phyloP scores from a whole-genome alignment of 805 yeast species.

The Zygoascus flipseniorum region DNA sequence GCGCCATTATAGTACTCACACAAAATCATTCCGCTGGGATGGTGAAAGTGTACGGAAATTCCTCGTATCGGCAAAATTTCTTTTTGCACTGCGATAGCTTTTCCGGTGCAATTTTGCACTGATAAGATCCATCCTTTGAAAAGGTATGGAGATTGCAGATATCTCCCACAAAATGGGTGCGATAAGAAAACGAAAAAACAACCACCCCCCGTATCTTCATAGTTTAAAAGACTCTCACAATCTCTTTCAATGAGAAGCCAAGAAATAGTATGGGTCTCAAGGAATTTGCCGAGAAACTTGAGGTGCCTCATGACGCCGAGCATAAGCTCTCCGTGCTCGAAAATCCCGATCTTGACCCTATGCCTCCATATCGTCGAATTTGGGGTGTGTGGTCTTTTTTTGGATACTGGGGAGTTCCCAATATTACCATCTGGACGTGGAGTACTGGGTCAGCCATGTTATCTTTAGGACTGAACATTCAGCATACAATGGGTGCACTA shows the following conservation, averaged over 20 bases:
- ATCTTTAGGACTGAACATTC: slow-evolving; percentile 37
- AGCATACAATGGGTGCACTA: slow-evolving; percentile 37
- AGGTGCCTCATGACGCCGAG: slow-evolving; percentile 3
- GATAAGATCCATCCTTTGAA: neutral
- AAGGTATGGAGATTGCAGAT: no score
- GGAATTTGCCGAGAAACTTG: neutral
- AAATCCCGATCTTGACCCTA: slow-evolving; percentile 38
- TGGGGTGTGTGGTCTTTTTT: slow-evolving; percentile 14
- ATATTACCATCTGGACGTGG: slow-evolving; percentile 39
- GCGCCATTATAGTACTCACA: no score
- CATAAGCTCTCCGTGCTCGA: slow-evolving; percentile 4
- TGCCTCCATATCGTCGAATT: slow-evolving; percentile 9
- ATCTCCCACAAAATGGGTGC: no score
- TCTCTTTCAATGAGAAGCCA: no score
- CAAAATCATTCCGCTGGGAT: neutral
- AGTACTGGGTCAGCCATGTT: slow-evolving; percentile 38
- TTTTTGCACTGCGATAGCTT: neutral
- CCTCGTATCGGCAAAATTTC: neutral
- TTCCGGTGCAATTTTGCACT: neutral
- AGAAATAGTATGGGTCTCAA: neutral
- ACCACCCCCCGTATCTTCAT: no score
- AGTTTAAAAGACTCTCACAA: no score
- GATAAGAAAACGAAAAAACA: no score
- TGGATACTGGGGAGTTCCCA: slow-evolving; percentile 16
- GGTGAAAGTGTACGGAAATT: neutral